Percentiles rank a stretch among this genome's conserved stretches.
Evolutionary conservation across 176 grass and related monocot genomes (phyloP).

Genomic region (Eremochloa ophiuroides): DNA sequence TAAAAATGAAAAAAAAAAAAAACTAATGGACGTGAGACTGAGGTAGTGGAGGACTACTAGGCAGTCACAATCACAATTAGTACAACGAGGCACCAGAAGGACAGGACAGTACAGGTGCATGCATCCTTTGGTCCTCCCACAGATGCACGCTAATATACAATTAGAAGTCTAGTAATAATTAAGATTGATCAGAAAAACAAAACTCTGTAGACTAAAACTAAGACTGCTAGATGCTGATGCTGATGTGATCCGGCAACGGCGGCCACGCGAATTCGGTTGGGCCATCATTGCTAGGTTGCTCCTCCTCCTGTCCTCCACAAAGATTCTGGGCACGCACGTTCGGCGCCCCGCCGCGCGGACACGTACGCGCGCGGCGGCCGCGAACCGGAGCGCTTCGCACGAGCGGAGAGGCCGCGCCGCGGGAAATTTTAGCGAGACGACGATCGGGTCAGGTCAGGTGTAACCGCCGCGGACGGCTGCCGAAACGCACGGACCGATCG

Average conservation of each 20-base stretch:
- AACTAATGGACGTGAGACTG: no score
- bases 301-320: background rate
- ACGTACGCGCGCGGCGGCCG: no score
- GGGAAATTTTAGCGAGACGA: no score
- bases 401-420: no score
- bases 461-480: no score
- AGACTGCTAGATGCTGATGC: background rate
- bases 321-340: slow-evolving; percentile 32
- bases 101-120: background rate
- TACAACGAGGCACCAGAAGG: slow-evolving; percentile 23
- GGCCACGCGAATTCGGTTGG: slow-evolving; percentile 24
- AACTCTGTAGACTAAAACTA: background rate
- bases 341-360: background rate
- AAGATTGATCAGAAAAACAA: background rate
- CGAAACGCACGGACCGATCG: no score
- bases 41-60: slow-evolving; percentile 3
- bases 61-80: background rate
- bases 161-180: background rate
- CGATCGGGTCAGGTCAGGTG: no score
- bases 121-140: background rate
- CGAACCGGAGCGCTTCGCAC: no score
- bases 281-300: background rate
- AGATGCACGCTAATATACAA: background rate
- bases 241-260: slow-evolving; percentile 34
- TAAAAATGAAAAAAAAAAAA: no score